Evolutionary conservation across 441 rosid species (phyloP).

Genomic region (Croton laevigatus): DNA sequence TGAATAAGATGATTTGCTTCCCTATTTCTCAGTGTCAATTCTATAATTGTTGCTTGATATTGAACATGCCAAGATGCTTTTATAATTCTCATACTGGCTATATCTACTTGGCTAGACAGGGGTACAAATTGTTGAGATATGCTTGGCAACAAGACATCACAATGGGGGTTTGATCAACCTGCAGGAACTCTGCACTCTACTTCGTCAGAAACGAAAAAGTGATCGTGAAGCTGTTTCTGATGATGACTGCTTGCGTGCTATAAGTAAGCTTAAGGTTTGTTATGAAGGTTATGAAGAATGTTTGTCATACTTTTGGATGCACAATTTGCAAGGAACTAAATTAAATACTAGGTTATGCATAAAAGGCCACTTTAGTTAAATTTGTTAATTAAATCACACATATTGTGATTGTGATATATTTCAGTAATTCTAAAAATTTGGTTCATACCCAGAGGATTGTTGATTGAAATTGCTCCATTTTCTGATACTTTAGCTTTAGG

Average conservation of each 20-base stretch:
- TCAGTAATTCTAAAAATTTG: not conserved
- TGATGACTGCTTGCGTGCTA: slow-evolving; percentile 95
- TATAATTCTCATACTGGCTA: slow-evolving; percentile 20
- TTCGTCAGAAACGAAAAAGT: slow-evolving; percentile 64
- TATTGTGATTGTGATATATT: not conserved
- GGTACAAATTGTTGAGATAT: slow-evolving; percentile 89
- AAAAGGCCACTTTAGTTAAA: not conserved
- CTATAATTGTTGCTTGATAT: not conserved
- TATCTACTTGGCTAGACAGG: slow-evolving; percentile 53
- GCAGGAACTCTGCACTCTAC: slow-evolving; percentile 75
- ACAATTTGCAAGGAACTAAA: not conserved
- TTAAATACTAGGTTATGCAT: not conserved
- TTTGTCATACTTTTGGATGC: not conserved
- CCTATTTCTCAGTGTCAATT: no score
- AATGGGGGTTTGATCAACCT: slow-evolving; percentile 90
- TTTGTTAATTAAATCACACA: not conserved
- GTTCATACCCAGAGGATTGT: not conserved
- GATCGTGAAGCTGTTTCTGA: slow-evolving; percentile 88
- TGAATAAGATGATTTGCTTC: not conserved
- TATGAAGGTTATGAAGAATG: not conserved
- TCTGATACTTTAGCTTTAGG: not conserved
- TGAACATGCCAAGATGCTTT: not conserved
- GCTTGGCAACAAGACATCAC: slow-evolving; percentile 83
- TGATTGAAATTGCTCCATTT: not conserved
- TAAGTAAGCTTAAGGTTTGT: slow-evolving; percentile 82